Evolutionary conservation across 2,329 filamentous ascomycete species (phyloP).

Genomic region (Trichoderma pleuroti): DNA sequence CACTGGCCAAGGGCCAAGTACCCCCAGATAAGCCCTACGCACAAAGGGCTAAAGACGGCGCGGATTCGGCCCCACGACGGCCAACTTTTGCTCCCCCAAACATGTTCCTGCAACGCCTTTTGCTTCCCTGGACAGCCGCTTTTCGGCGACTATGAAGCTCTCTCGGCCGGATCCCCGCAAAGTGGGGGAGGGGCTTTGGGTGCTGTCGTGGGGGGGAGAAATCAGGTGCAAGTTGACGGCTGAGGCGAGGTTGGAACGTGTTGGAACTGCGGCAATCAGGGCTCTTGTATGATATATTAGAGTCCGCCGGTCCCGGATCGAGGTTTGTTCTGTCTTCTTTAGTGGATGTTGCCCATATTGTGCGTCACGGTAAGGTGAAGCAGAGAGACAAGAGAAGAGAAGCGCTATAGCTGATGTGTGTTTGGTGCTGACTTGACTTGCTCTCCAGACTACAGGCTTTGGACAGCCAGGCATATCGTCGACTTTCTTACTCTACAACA

Average conservation of each 20-base stretch:
- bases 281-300: background rate
- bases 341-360: background rate
- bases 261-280: background rate
- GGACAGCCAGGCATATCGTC: background rate
- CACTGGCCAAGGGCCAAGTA: background rate
- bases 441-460: background rate
- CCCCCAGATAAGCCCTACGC: background rate
- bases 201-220: conserved; percentile 11
- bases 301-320: too few species aligned
- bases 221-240: background rate
- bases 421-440: background rate
- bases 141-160: conserved; percentile 6
- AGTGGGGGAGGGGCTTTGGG: conserved; percentile 12
- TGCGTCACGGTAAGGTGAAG: background rate
- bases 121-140: background rate
- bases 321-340: background rate
- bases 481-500: background rate
- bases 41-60: background rate
- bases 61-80: background rate
- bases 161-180: conserved; percentile 26
- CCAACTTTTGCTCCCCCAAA: background rate
- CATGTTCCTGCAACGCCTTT: background rate
- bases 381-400: background rate
- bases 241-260: background rate
- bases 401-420: background rate